A percentile compares a stretch with the other conserved stretches of the same genome.
These are phyloP conservation scores for Wickerhamiella azymoides DNA, from an alignment of 805 yeast species.

Conservation along the genomic window DNA sequence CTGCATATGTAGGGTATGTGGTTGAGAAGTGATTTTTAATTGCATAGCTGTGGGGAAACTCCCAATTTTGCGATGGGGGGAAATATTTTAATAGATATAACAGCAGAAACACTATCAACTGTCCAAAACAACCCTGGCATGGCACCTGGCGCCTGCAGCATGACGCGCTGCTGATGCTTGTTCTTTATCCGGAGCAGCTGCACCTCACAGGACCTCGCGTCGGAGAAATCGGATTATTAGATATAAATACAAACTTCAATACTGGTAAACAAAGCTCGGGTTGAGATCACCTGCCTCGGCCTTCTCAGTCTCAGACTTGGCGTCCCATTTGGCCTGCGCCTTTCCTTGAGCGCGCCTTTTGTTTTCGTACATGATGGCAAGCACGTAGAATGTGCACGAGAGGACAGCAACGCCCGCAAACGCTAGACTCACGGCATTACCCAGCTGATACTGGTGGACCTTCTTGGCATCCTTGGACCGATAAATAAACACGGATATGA, in stretches of 20 bases:
- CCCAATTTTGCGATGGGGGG: too few species aligned
- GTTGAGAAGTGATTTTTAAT: too few species aligned
- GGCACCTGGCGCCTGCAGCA: too few species aligned
- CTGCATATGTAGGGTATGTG: too few species aligned
- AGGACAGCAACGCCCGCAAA: constrained; percentile 32
- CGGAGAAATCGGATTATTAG: background rate
- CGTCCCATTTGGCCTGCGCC: constrained; percentile 18
- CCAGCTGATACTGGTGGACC: constrained; percentile 46
- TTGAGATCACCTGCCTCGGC: constrained; percentile 23
- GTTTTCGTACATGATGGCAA: constrained; percentile 23
- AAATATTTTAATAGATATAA: too few species aligned
- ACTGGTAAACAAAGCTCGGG: constrained; percentile 23
- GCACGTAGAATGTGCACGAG: constrained; percentile 26
- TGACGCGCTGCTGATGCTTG: too few species aligned
- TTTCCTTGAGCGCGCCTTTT: constrained; percentile 18
- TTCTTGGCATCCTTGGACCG: constrained; percentile 29
- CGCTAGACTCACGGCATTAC: constrained; percentile 39
- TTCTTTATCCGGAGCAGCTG: too few species aligned
- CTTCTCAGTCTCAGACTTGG: constrained; percentile 15
- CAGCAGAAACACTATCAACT: too few species aligned
- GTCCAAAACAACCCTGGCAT: too few species aligned
- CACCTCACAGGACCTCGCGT: background rate
- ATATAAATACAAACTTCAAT: constrained; percentile 12
- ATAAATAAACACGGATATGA: constrained; percentile 46
- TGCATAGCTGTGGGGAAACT: too few species aligned